Percentiles rank a stretch among this genome's conserved stretches.
Conservation (phyloP, 2,329 filamentous ascomycete species). For the Aspergillus hiratsukae region DNA sequence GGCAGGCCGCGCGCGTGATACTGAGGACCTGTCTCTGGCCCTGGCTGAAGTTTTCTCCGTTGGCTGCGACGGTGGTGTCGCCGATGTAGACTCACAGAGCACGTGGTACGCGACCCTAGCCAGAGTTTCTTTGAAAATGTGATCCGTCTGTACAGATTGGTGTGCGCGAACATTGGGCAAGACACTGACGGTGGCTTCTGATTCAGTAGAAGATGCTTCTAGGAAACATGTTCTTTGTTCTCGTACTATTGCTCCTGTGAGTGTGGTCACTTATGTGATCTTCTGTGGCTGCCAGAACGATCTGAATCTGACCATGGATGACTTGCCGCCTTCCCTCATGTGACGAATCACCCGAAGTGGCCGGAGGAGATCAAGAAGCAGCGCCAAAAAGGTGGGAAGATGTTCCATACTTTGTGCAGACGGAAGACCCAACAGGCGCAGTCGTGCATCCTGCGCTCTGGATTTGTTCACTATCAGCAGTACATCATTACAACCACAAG, state of each 20-base stretch:
- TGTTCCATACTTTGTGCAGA: slow-evolving; percentile 21
- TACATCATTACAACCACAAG: slow-evolving; percentile 56
- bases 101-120: slow-evolving; percentile 21
- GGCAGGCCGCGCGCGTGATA: slow-evolving; percentile 57
- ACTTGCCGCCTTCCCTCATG: slow-evolving; percentile 31
- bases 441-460: slow-evolving; percentile 49
- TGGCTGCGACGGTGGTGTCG: slow-evolving; percentile 52
- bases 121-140: slow-evolving; percentile 19
- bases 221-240: slow-evolving; percentile 30
- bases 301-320: slow-evolving; percentile 29
- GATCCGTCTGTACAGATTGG: slow-evolving; percentile 4
- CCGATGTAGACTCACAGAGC: slow-evolving; percentile 16
- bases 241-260: slow-evolving; percentile 32
- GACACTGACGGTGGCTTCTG: slow-evolving; percentile 3
- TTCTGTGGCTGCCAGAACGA: slow-evolving; percentile 24
- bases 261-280: slow-evolving; percentile 31
- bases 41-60: slow-evolving; percentile 45
- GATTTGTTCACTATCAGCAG: slow-evolving; percentile 52
- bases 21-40: slow-evolving; percentile 61
- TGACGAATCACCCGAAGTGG: slow-evolving; percentile 25
- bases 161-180: slow-evolving; percentile 3
- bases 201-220: slow-evolving; percentile 4
- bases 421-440: slow-evolving; percentile 41
- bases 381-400: slow-evolving; percentile 24
- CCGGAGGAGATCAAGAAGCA: slow-evolving; percentile 20